These are phyloP conservation scores for Cercospora citrullina DNA, from an alignment of 2,329 filamentous ascomycete genomes.

Conservation along the genomic window DNA sequence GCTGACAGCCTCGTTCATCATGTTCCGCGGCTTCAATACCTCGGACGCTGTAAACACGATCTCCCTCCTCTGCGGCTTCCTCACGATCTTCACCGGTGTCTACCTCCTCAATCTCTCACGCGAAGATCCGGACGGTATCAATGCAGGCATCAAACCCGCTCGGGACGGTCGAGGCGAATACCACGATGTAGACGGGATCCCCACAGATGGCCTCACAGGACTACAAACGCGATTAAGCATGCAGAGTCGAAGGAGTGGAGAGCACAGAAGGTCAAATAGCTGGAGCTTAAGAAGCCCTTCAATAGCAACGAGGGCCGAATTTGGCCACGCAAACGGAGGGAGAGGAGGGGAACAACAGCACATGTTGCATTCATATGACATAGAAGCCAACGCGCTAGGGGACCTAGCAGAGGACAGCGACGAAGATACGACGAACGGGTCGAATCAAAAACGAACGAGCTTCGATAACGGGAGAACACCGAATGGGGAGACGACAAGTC, in stretches of 20 bases:
- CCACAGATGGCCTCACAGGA: slow-evolving; percentile 86
- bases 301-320: slow-evolving; percentile 48
- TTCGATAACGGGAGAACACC: slow-evolving; percentile 33
- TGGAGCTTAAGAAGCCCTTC: slow-evolving; percentile 35
- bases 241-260: slow-evolving; percentile 76
- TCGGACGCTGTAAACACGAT: slow-evolving; percentile 88
- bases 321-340: neutral
- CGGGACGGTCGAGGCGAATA: slow-evolving; percentile 38
- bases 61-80: slow-evolving; percentile 87
- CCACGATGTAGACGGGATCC: slow-evolving; percentile 69
- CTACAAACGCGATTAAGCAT: slow-evolving; percentile 90
- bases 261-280: slow-evolving; percentile 60
- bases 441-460: slow-evolving; percentile 37
- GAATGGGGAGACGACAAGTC: slow-evolving; percentile 21
- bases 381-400: slow-evolving; percentile 69
- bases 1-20: slow-evolving; percentile 89
- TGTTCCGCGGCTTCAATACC: slow-evolving; percentile 95
- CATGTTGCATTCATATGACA: slow-evolving; percentile 84
- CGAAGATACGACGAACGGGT: slow-evolving; percentile 50
- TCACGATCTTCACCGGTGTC: slow-evolving; percentile 92
- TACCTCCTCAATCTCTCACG: slow-evolving; percentile 96
- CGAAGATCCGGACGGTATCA: slow-evolving; percentile 78
- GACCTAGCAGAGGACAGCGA: slow-evolving; percentile 79
- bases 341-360: slow-evolving; percentile 45
- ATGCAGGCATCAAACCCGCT: slow-evolving; percentile 55